A percentile compares a stretch with the other conserved stretches of the same genome.
Evolutionary conservation across 768 basidiomycete genomes (phyloP).

Genomic region (Trichaptum fuscoviolaceum): DNA sequence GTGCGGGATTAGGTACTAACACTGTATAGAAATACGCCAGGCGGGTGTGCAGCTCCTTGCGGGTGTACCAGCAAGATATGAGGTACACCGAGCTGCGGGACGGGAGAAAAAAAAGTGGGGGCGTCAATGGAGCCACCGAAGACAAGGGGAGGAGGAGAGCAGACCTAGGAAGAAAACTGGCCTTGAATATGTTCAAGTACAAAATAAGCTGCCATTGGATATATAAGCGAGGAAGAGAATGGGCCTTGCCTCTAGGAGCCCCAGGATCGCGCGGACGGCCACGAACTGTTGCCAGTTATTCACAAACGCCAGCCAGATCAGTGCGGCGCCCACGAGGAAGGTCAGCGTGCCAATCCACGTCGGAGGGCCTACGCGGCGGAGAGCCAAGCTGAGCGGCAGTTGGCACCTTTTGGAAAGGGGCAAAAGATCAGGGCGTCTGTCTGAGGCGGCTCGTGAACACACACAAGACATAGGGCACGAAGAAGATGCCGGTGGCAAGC

Average conservation of each 20-base stretch:
- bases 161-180: conserved; percentile 24
- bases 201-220: not conserved
- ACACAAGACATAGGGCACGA: conserved; percentile 20
- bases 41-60: conserved; percentile 21
- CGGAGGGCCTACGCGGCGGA: conserved; percentile 21
- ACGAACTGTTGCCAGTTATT: conserved; percentile 23
- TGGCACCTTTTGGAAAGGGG: conserved; percentile 18
- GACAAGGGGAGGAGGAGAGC: not conserved
- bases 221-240: not conserved
- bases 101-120: conserved; percentile 9
- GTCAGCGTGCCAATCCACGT: conserved; percentile 18
- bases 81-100: conserved; percentile 10
- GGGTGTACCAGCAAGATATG: conserved; percentile 23
- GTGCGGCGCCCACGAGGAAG: conserved; percentile 22
- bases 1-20: conserved; percentile 14
- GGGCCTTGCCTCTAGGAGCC: conserved; percentile 21
- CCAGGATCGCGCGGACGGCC: conserved; percentile 22
- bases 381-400: conserved; percentile 23
- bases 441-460: not conserved
- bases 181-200: conserved; percentile 7
- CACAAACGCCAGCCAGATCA: conserved; percentile 24
- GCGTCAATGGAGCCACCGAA: conserved; percentile 10
- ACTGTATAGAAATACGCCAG: conserved; percentile 23
- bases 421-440: not conserved
- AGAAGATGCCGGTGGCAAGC: conserved; percentile 23